phyloP scores from a whole-genome alignment of 768 basidiomycete genomes.

The Mrakia hoshinonis region DNA sequence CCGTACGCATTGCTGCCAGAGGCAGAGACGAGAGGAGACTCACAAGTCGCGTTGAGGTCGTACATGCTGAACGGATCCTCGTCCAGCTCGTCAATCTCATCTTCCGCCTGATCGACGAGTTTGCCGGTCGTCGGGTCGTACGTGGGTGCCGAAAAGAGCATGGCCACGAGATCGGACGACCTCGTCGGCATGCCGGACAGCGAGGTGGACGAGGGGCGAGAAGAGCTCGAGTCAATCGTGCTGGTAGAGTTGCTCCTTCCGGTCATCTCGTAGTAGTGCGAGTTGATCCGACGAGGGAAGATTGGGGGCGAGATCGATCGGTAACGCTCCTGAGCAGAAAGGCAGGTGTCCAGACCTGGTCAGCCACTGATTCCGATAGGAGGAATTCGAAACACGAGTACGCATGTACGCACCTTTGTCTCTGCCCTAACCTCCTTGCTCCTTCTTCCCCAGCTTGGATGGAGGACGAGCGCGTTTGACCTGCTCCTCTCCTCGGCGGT shows the following conservation, averaged over 20 bases:
- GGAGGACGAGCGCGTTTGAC: background rate
- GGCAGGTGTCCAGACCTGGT: background rate
- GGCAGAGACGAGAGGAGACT: too few relatives aligned
- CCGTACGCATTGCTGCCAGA: too few relatives aligned
- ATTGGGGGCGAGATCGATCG: conserved; percentile 7
- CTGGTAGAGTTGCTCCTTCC: background rate
- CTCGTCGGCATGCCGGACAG: background rate
- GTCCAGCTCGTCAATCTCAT: background rate
- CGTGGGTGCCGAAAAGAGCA: too few relatives aligned
- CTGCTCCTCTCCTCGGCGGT: background rate
- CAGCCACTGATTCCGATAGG: background rate
- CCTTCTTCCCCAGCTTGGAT: conserved; percentile 3
- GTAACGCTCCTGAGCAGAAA: background rate
- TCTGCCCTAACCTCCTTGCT: background rate
- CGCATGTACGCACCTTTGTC: background rate
- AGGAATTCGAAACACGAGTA: background rate
- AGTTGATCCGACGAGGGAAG: background rate
- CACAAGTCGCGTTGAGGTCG: background rate
- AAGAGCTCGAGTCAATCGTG: background rate
- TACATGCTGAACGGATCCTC: conserved; percentile 7
- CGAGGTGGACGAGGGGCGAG: background rate
- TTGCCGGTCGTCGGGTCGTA: background rate
- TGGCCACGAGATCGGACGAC: background rate
- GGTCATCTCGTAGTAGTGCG: background rate
- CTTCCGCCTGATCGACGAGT: background rate